Evolutionary conservation across 495 filamentous ascomycete genomes (phyloP), one percentile per base, ranked within the genome.

Genomic region (Penicillium canescens): DNA sequence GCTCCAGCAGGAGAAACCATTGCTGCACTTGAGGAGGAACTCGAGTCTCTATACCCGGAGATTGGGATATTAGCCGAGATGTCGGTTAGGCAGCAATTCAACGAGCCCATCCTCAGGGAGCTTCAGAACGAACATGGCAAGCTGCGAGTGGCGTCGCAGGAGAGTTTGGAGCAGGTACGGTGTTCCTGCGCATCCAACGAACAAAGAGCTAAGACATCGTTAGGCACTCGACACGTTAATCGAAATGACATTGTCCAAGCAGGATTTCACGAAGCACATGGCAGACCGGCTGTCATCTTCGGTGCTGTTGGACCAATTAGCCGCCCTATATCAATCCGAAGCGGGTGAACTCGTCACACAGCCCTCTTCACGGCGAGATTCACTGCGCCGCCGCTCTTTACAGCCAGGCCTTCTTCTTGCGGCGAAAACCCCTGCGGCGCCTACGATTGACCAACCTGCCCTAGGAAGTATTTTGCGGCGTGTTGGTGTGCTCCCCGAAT

Each of bases 31-130:
- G 75, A 84, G 59, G 76, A 80, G 37, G 84, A 87, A 49, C 61
- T 86, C 4, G 83, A 84, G 34, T 82, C 84, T 12, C 63, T 87
- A 3, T 85, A 84, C 52, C 76, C 82, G 0, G 84, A 87, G 53
- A 82, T 87, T 54, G 74, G 82, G 11, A 76, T 83, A 3, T 72
- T 87, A 31, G 79, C 83, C 3, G 80, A 86, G 53, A 82, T 87
- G 75, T 79, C 81, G 21, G 75, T 76, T 2, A 79, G 81, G 60
- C 82, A 86, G 50, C 78, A 85, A 58, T 83, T 78, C 56, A 66
- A 81, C 4, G 75, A 82, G 54, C 83, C 81, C 1, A 82, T 84
- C 13, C 67, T 85, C 3, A 70, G 61, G 1, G 71, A 69, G 46
- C 63, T 78, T 31, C 61, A 66, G 33, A 60, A 65, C 28, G 61